These are phyloP conservation scores for Lolium multiflorum DNA, from an alignment of 176 grass and related monocot genomes.

Conservation along the genomic window DNA sequence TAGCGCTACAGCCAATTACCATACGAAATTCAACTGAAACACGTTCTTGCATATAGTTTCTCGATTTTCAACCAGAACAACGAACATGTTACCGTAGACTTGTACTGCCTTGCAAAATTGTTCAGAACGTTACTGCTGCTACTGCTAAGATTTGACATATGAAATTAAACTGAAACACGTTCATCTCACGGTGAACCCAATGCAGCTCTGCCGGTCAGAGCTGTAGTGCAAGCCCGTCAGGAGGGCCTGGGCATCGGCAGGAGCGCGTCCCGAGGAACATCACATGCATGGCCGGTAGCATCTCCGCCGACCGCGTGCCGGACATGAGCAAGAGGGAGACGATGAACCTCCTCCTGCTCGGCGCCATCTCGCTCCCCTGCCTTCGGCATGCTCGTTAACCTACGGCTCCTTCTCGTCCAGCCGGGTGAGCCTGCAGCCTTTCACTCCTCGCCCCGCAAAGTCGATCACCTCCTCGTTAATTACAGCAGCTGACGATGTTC, in stretches of 20 bases:
- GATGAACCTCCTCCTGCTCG: slow-evolving; percentile 92
- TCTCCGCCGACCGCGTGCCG: slow-evolving; percentile 80
- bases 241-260: slow-evolving; percentile 54
- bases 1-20: background rate
- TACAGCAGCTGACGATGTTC: background rate
- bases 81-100: too few relatives aligned
- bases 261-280: slow-evolving; percentile 44
- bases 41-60: background rate
- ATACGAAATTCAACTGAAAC: background rate
- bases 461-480: background rate
- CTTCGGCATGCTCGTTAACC: slow-evolving; percentile 75
- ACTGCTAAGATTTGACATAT: background rate
- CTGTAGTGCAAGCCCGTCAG: slow-evolving; percentile 43
- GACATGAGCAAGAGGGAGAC: slow-evolving; percentile 89
- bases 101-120: too few relatives aligned
- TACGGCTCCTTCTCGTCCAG: slow-evolving; percentile 84
- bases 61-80: too few relatives aligned
- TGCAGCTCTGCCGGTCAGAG: slow-evolving; percentile 62
- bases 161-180: background rate
- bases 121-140: too few relatives aligned
- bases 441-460: background rate
- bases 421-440: slow-evolving; percentile 37
- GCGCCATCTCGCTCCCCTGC: slow-evolving; percentile 76
- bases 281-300: slow-evolving; percentile 76
- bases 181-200: too few relatives aligned